Percentiles rank a stretch among this genome's conserved stretches.
These are phyloP conservation scores for Leccinum ponderosum DNA, from an alignment of 1,284 basidiomycete species.

Conservation along the genomic window DNA sequence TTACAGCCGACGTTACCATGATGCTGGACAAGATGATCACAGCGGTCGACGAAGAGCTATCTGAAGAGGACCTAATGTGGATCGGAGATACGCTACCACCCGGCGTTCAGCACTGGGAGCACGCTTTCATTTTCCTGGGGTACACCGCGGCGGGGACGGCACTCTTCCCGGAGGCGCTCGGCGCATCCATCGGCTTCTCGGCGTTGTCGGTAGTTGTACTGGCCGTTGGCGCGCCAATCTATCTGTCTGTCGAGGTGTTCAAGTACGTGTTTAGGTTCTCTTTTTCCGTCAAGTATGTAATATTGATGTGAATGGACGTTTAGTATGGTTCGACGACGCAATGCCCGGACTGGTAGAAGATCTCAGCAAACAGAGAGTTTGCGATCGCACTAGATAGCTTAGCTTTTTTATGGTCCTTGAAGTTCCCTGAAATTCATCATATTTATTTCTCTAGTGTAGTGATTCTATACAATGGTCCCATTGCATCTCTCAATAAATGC, in stretches of 20 bases:
- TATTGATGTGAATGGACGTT: background rate
- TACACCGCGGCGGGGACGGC: background rate
- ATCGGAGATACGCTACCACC: constrained; percentile 11
- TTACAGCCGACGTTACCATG: constrained; percentile 18
- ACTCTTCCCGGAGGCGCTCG: background rate
- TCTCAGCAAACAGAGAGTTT: background rate
- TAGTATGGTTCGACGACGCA: background rate
- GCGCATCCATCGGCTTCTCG: background rate
- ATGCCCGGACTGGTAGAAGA: background rate
- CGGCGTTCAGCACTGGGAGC: background rate
- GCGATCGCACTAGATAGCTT: background rate
- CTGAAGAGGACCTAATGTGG: constrained; percentile 18
- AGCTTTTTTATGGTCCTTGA: background rate
- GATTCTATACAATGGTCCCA: background rate
- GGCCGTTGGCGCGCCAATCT: background rate
- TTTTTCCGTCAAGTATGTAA: background rate
- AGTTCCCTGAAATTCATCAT: background rate
- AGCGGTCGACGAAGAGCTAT: constrained; percentile 22
- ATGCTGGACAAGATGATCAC: constrained; percentile 30
- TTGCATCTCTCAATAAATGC: background rate
- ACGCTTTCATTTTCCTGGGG: background rate
- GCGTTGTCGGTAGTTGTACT: background rate
- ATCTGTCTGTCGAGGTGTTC: background rate
- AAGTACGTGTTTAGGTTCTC: background rate
- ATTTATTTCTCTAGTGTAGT: background rate